These are phyloP conservation scores for Fusarium sp. DNA, from an alignment of 2,329 filamentous ascomycete genomes.

Conservation along the genomic window DNA sequence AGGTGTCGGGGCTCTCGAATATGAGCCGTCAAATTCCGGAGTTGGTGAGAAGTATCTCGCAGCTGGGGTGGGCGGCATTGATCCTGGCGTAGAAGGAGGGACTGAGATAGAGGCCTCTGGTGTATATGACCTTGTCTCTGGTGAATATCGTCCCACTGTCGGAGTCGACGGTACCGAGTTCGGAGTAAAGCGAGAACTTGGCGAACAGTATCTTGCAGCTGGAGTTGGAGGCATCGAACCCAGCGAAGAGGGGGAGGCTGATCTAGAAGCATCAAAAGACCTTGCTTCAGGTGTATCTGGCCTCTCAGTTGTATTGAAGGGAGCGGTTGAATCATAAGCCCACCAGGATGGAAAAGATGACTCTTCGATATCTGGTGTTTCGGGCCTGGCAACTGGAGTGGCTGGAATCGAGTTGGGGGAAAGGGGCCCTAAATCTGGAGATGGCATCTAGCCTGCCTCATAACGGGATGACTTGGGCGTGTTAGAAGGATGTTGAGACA, in stretches of 20 bases:
- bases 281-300: background rate
- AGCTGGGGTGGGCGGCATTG: background rate
- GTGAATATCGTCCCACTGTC: background rate
- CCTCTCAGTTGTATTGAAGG: background rate
- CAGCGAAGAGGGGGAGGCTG: background rate
- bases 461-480: background rate
- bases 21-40: background rate
- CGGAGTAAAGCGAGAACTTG: background rate
- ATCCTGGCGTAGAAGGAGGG: background rate
- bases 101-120: background rate
- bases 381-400: background rate
- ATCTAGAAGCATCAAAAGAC: background rate
- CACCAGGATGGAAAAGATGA: background rate
- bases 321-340: background rate
- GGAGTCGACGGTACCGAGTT: background rate
- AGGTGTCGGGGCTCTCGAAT: background rate
- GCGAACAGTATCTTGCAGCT: background rate
- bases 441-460: background rate
- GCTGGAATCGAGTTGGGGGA: background rate
- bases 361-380: background rate
- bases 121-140: background rate
- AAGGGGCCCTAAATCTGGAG: background rate
- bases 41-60: background rate
- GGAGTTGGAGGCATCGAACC: background rate
- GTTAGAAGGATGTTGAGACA: background rate